Evolutionary conservation across 352 stramenopile species (phyloP).

Genomic region (Pythium insidiosum): DNA sequence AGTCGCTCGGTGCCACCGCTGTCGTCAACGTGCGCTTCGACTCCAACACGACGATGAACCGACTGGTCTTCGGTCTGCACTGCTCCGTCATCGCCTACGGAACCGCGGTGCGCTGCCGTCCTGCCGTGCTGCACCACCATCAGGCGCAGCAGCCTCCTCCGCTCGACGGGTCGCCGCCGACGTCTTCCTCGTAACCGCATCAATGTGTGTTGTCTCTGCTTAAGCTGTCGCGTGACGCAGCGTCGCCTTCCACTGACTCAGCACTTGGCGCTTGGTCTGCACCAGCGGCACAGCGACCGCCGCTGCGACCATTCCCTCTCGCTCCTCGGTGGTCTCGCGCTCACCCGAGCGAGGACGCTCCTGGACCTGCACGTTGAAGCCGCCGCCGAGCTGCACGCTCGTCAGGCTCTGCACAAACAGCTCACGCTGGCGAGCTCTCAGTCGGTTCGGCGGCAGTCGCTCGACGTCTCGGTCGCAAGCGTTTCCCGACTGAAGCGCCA

Average conservation of each 20-base stretch:
- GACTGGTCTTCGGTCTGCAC: conserved; percentile 76
- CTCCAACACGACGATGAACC: conserved; percentile 83
- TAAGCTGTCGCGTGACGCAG: conserved; percentile 9
- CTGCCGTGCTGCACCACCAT: conserved; percentile 10
- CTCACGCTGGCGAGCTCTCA: conserved; percentile 4
- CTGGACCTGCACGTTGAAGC: too few species aligned
- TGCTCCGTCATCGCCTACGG: conserved; percentile 77
- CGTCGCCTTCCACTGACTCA: conserved; percentile 7
- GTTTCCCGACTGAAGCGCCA: too few species aligned
- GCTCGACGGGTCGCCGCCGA: background rate
- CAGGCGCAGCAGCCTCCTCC: conserved; percentile 3
- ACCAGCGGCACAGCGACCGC: background rate
- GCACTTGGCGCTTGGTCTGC: conserved; percentile 6
- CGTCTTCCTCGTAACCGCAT: background rate
- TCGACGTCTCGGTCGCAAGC: background rate
- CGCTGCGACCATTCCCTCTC: too few species aligned
- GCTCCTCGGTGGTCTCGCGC: too few species aligned
- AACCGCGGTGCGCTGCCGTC: conserved; percentile 59
- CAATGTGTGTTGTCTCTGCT: background rate
- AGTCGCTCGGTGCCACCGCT: conserved; percentile 66
- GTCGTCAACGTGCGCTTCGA: conserved; percentile 78
- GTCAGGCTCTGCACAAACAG: conserved; percentile 8
- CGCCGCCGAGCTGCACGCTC: conserved; percentile 10
- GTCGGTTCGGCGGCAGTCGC: background rate
- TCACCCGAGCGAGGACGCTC: too few species aligned